Conservation (phyloP, 2,329 filamentous ascomycete species). For the Dactylellina parvicollis region DNA sequence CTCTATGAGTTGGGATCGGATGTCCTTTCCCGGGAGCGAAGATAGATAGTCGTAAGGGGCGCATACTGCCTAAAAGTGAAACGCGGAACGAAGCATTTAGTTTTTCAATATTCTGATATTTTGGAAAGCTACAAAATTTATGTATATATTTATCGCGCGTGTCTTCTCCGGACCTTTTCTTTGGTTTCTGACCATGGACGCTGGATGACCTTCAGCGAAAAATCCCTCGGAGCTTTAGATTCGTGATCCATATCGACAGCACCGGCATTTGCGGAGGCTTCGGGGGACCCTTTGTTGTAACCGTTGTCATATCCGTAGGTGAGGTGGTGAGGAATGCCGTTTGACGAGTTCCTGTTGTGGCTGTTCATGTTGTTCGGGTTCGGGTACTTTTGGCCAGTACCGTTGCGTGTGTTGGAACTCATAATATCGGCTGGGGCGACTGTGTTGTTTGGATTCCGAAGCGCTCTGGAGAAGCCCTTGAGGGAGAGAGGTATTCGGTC, state of each 20-base stretch:
- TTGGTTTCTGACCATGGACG: slow-evolving; percentile 58
- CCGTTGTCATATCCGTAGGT: slow-evolving; percentile 33
- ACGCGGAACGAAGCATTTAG: slow-evolving; percentile 36
- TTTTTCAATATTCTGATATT: not conserved
- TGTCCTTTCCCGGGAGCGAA: slow-evolving; percentile 83
- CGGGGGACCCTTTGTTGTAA: not conserved
- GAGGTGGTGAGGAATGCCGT: slow-evolving; percentile 48
- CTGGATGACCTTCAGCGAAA: slow-evolving; percentile 42
- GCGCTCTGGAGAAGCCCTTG: too few species aligned
- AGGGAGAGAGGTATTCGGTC: too few species aligned
- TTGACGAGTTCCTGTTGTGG: slow-evolving; percentile 41
- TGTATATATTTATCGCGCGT: not conserved
- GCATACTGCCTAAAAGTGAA: slow-evolving; percentile 43
- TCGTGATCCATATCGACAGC: slow-evolving; percentile 4
- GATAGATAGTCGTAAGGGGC: slow-evolving; percentile 80
- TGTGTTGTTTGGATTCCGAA: not conserved
- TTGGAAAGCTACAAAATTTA: slow-evolving; percentile 59
- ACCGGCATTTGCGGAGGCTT: not conserved
- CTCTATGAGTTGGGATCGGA: slow-evolving; percentile 79
- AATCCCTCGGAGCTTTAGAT: slow-evolving; percentile 32
- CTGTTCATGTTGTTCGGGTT: slow-evolving; percentile 1
- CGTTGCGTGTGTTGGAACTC: slow-evolving; percentile 1
- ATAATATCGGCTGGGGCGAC: not conserved
- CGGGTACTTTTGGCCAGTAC: not conserved
- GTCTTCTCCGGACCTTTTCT: slow-evolving; percentile 59